These are phyloP conservation scores for Boletellus emodensis DNA, from an alignment of 768 basidiomycete genomes.

Conservation along the genomic window DNA sequence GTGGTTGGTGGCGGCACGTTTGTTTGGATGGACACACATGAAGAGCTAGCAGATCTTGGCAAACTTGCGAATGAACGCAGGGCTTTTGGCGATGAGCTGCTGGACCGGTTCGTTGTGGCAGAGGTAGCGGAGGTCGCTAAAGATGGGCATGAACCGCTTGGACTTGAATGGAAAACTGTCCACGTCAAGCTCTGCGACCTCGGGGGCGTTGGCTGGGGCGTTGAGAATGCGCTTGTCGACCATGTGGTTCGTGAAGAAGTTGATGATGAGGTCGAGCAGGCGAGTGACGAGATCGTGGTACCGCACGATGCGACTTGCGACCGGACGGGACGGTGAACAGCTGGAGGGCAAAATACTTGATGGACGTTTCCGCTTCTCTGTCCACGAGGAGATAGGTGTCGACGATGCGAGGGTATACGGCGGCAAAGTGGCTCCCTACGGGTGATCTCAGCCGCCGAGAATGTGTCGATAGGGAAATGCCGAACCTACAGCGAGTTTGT, in stretches of 20 bases:
- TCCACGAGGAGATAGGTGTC: conserved; percentile 91
- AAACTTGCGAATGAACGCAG: conserved; percentile 66
- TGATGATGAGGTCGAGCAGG: conserved; percentile 77
- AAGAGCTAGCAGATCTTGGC: conserved; percentile 81
- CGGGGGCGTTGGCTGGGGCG: conserved; percentile 17
- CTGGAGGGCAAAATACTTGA: conserved; percentile 90
- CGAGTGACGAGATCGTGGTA: conserved; percentile 70
- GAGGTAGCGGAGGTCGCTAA: conserved; percentile 84
- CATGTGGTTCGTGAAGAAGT: conserved; percentile 93
- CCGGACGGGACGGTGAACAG: conserved; percentile 89
- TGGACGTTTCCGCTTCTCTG: conserved; percentile 90
- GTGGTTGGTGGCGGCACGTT: conserved; percentile 76
- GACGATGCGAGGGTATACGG: conserved; percentile 81
- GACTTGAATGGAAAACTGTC: conserved; percentile 88
- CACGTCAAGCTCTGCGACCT: conserved; percentile 55
- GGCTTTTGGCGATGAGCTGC: conserved; percentile 65
- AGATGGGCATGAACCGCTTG: conserved; percentile 94
- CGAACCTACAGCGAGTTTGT: conserved; percentile 75
- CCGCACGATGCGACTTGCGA: conserved; percentile 73
- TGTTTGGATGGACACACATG: conserved; percentile 90
- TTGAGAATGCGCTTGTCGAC: conserved; percentile 60
- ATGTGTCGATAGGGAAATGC: conserved; percentile 23
- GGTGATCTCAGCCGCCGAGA: conserved; percentile 1
- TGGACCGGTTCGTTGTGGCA: conserved; percentile 81
- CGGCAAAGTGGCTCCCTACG: conserved; percentile 77